These are phyloP conservation scores for Fusarium denticulatum DNA, from an alignment of 2,329 filamentous ascomycete species.

Conservation along the genomic window DNA sequence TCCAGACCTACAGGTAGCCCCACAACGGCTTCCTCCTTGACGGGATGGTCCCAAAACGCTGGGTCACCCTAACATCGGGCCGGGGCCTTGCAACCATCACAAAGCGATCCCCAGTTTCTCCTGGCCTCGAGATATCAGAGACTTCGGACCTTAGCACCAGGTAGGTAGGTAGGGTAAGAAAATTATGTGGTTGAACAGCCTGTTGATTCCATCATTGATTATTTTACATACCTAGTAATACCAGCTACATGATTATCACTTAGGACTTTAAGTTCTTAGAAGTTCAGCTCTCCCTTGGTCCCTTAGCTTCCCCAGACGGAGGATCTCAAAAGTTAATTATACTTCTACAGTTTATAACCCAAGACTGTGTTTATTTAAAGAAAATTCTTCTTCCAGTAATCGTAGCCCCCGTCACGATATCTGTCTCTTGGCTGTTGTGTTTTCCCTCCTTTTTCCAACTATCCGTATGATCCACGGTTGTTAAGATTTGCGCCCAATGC, in stretches of 20 bases:
- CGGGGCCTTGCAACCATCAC: conserved; percentile 38
- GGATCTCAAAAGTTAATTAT: not conserved
- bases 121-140: not conserved
- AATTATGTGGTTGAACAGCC: not conserved
- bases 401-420: not conserved
- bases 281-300: not conserved
- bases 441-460: not conserved
- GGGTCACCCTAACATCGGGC: conserved; percentile 38
- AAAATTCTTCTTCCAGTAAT: not conserved
- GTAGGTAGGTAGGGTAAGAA: not conserved
- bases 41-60: conserved; percentile 34
- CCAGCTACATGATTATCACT: not conserved
- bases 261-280: not conserved
- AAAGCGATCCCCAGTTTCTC: conserved; percentile 6
- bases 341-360: not conserved
- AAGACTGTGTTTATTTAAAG: not conserved
- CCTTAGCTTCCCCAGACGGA: not conserved
- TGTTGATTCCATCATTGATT: not conserved
- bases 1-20: conserved; percentile 1
- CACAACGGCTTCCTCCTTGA: conserved; percentile 30
- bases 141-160: not conserved
- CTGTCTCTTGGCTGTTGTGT: not conserved
- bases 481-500: not conserved
- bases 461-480: not conserved
- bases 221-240: not conserved